Conservation (phyloP, 164 flowering plant genomes). For the Chimonanthus salicifolius region DNA sequence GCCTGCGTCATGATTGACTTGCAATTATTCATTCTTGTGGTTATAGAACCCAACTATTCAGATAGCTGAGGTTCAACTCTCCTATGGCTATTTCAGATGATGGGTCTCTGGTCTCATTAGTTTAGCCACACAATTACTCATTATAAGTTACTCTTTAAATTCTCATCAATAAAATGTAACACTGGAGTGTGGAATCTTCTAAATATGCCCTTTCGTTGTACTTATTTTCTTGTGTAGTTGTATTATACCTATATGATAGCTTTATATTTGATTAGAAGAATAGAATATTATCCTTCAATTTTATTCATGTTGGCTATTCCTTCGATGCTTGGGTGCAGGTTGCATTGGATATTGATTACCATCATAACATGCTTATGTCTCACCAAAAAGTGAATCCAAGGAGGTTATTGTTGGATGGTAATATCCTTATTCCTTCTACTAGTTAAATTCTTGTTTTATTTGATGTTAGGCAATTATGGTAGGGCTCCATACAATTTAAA, state of each 20-base stretch:
- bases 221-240: background rate
- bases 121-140: no score
- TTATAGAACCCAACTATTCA: no score
- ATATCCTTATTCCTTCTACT: background rate
- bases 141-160: no score
- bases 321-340: slow-evolving; percentile 42
- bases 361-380: slow-evolving; percentile 77
- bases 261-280: background rate
- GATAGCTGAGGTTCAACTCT: no score
- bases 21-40: no score
- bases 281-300: no score
- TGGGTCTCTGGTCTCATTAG: no score
- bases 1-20: no score
- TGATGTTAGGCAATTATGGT: background rate
- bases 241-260: background rate
- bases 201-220: background rate
- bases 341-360: slow-evolving; percentile 93
- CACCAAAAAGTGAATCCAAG: slow-evolving; percentile 95
- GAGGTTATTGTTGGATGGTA: slow-evolving; percentile 99
- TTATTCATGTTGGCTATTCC: no score
- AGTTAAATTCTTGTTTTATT: background rate
- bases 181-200: background rate
- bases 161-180: no score
- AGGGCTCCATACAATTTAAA: background rate
- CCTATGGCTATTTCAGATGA: no score